Evolutionary conservation across 2,329 filamentous ascomycete genomes (phyloP).

Genomic region (Colletotrichum sp.): DNA sequence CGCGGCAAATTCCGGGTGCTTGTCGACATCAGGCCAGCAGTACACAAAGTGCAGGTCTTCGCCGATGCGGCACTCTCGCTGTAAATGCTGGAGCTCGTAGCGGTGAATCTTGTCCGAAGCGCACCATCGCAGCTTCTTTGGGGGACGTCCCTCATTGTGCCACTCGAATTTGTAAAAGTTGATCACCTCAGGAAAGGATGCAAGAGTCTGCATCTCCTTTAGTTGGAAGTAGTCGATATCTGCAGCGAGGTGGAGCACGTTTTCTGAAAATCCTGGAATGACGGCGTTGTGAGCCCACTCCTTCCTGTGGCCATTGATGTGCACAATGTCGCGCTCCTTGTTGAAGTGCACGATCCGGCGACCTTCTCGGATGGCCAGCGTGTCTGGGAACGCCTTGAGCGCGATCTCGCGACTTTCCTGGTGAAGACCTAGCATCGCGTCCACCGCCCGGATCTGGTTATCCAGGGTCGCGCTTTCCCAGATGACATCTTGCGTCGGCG

Average conservation of each 20-base stretch:
- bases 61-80: slow-evolving; percentile 27
- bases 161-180: slow-evolving; percentile 29
- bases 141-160: slow-evolving; percentile 3
- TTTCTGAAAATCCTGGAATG: slow-evolving; percentile 31
- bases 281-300: slow-evolving; percentile 9
- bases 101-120: slow-evolving; percentile 31
- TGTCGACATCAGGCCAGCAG: slow-evolving; percentile 38
- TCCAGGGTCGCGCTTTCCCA: slow-evolving; percentile 20
- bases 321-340: slow-evolving; percentile 33
- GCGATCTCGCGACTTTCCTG: slow-evolving; percentile 40
- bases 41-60: slow-evolving; percentile 29
- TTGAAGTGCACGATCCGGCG: slow-evolving; percentile 34
- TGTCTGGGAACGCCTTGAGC: slow-evolving; percentile 34
- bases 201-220: background rate
- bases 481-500: background rate
- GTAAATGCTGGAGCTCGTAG: slow-evolving; percentile 30
- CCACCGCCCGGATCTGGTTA: slow-evolving; percentile 17
- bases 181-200: slow-evolving; percentile 29
- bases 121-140: slow-evolving; percentile 33
- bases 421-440: slow-evolving; percentile 36
- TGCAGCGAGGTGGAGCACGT: slow-evolving; percentile 33
- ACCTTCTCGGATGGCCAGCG: slow-evolving; percentile 31
- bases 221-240: background rate
- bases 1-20: slow-evolving; percentile 32
- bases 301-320: background rate